These are phyloP conservation scores for Hericium rajendrae DNA, from an alignment of 768 basidiomycete species.

Conservation along the genomic window DNA sequence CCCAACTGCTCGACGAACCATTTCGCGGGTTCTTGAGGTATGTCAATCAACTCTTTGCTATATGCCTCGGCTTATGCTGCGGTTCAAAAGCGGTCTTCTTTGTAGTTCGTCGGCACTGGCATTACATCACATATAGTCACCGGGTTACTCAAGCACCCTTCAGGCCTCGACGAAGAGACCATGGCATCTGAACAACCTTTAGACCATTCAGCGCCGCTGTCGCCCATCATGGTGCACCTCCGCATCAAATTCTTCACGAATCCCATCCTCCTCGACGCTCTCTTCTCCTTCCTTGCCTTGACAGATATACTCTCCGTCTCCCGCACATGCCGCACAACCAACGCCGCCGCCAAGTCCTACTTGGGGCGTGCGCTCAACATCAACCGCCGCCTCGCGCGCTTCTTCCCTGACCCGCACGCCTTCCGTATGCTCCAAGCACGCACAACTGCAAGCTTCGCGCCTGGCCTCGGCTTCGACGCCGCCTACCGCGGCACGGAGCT, in stretches of 20 bases:
- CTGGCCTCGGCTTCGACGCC: slow-evolving; percentile 43
- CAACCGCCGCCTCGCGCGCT: slow-evolving; percentile 26
- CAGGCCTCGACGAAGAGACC: too few relatives aligned
- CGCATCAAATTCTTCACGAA: neutral
- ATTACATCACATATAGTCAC: too few relatives aligned
- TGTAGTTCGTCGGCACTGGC: too few relatives aligned
- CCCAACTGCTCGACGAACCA: too few relatives aligned
- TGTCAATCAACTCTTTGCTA: too few relatives aligned
- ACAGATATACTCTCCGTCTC: neutral
- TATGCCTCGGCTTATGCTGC: too few relatives aligned
- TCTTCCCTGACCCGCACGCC: slow-evolving; percentile 25
- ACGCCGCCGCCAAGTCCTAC: slow-evolving; percentile 15
- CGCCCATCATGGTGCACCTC: neutral
- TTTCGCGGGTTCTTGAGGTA: too few relatives aligned
- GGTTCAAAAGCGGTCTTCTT: too few relatives aligned
- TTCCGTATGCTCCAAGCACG: slow-evolving; percentile 35
- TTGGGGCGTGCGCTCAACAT: slow-evolving; percentile 24
- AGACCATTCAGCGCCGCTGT: neutral
- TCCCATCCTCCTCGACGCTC: neutral
- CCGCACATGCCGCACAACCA: neutral
- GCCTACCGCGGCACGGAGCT: slow-evolving; percentile 39
- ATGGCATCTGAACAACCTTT: too few relatives aligned
- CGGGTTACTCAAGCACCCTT: too few relatives aligned
- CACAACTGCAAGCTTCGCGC: slow-evolving; percentile 37
- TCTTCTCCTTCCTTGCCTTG: neutral